Evolutionary conservation across 768 basidiomycete species (phyloP).

Genomic region (Sporobolomyces pararoseus): DNA sequence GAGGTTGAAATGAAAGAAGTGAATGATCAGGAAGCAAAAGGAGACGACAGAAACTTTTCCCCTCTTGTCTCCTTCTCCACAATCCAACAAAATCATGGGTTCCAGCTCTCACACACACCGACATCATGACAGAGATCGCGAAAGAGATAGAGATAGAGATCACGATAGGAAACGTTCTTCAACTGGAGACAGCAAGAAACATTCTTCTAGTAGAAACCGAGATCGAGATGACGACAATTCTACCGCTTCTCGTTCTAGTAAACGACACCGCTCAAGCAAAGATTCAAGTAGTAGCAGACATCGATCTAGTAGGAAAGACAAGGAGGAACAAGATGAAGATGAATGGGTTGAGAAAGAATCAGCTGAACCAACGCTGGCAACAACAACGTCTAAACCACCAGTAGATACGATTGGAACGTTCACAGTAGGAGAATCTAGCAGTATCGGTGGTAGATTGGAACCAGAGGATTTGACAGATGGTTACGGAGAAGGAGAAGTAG

Average conservation of each 20-base stretch:
- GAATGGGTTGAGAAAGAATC: slow-evolving; percentile 88
- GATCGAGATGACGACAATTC: slow-evolving; percentile 23
- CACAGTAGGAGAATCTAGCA: slow-evolving; percentile 6
- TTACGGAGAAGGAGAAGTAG: slow-evolving; percentile 46
- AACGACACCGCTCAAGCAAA: slow-evolving; percentile 24
- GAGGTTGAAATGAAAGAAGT: no score
- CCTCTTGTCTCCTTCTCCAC: neutral
- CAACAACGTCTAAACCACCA: slow-evolving; percentile 56
- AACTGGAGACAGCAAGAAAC: neutral
- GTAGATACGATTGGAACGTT: slow-evolving; percentile 48
- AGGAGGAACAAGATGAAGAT: slow-evolving; percentile 53
- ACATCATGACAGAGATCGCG: slow-evolving; percentile 1
- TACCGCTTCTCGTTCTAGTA: neutral
- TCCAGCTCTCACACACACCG: neutral
- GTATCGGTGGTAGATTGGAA: neutral
- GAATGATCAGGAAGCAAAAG: neutral
- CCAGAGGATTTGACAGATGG: slow-evolving; percentile 47
- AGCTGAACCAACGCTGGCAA: slow-evolving; percentile 62
- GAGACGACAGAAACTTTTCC: neutral
- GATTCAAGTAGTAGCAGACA: slow-evolving; percentile 19
- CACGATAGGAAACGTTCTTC: neutral
- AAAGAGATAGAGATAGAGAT: neutral
- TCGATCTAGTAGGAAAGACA: slow-evolving; percentile 45
- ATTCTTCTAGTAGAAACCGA: neutral
- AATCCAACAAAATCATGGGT: neutral